Percentiles rank a stretch among this genome's conserved stretches.
These are phyloP conservation scores for Ormosia emarginata DNA, from an alignment of 306 rosid species.

Conservation along the genomic window DNA sequence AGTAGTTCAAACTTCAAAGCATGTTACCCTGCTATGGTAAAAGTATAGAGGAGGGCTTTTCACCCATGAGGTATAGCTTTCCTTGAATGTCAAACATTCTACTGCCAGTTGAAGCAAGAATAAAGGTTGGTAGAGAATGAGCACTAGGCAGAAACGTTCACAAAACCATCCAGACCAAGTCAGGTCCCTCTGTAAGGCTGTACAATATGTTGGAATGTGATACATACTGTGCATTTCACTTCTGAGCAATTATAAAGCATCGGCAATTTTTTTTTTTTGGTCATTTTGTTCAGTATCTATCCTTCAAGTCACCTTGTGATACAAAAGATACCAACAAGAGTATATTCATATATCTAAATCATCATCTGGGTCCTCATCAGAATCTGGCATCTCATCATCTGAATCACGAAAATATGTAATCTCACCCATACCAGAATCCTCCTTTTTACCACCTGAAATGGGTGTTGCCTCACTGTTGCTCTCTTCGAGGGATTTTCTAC, in stretches of 20 bases:
- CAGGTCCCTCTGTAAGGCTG: slow-evolving; percentile 7
- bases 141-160: neutral
- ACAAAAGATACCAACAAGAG: slow-evolving; percentile 2
- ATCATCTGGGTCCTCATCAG: slow-evolving; percentile 98
- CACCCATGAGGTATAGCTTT: neutral
- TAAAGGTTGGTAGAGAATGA: neutral
- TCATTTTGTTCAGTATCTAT: neutral
- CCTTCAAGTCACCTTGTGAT: neutral
- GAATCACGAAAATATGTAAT: slow-evolving; percentile 87
- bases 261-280: neutral
- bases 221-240: neutral
- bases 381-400: slow-evolving; percentile 96
- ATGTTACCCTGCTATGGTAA: neutral
- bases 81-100: neutral
- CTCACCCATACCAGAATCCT: slow-evolving; percentile 70
- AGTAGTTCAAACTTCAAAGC: neutral
- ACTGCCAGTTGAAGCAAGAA: neutral
- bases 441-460: slow-evolving; percentile 33
- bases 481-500: slow-evolving; percentile 63
- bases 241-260: neutral
- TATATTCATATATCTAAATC: slow-evolving; percentile 74
- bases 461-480: slow-evolving; percentile 32
- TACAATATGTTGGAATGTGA: slow-evolving; percentile 2
- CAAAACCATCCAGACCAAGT: neutral
- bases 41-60: neutral